These are phyloP conservation scores for Basipetospora chlamydospora DNA, from an alignment of 2,329 filamentous ascomycete genomes.

Conservation along the genomic window DNA sequence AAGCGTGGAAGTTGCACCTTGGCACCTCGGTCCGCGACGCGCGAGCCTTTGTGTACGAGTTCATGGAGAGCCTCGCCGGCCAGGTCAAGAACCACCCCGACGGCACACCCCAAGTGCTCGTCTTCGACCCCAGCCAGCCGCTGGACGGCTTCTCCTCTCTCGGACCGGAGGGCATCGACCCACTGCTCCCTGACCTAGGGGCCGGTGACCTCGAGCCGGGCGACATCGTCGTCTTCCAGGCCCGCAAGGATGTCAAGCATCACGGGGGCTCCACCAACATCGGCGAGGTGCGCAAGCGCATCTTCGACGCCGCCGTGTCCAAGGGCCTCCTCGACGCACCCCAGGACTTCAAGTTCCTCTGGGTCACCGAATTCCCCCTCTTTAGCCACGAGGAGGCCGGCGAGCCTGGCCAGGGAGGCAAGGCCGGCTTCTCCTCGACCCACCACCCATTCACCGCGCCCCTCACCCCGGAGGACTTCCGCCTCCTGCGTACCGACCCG, in stretches of 20 bases:
- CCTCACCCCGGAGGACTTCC: constrained; percentile 54
- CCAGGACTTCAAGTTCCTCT: constrained; percentile 52
- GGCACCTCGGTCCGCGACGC: constrained; percentile 24
- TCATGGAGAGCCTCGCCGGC: constrained; percentile 51
- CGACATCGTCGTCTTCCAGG: constrained; percentile 71
- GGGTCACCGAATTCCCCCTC: constrained; percentile 84
- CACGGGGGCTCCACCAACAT: constrained; percentile 58
- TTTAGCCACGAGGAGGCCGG: constrained; percentile 58
- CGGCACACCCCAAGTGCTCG: constrained; percentile 66
- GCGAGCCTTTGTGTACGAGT: constrained; percentile 46
- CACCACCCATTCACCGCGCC: constrained; percentile 96
- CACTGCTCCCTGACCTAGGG: constrained; percentile 2
- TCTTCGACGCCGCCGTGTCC: constrained; percentile 57
- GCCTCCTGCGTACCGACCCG: constrained; percentile 58
- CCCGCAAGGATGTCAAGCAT: constrained; percentile 50
- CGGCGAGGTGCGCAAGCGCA: constrained; percentile 55
- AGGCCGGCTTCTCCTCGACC: constrained; percentile 67
- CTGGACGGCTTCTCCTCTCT: constrained; percentile 63
- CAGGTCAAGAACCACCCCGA: constrained; percentile 55
- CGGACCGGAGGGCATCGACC: constrained; percentile 23
- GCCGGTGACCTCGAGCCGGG: constrained; percentile 41
- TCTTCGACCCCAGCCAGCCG: constrained; percentile 60
- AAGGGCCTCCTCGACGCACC: constrained; percentile 36
- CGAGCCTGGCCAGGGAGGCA: constrained; percentile 62
- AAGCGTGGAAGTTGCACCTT: constrained; percentile 41